Base-by-base conservation (phyloP, 2,329 filamentous ascomycete genomes). In the Cytospora mali region DNA sequence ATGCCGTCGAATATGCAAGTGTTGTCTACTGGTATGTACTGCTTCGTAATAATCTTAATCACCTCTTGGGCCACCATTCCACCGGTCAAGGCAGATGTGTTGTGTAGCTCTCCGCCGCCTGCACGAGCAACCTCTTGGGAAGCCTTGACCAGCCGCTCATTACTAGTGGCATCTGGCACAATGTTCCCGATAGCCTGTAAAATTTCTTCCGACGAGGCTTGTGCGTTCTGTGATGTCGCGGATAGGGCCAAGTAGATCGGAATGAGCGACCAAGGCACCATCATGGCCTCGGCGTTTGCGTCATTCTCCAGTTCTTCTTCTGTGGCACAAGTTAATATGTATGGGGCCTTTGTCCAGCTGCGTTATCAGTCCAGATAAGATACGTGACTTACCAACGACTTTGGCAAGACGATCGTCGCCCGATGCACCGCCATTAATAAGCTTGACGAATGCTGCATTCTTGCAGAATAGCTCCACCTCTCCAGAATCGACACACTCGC, bases 1-100 rank as follows among this genome's bases (percentile, higher is more conserved):
- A 90, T 87, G 25, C 88, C 88, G 77, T 90, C 88, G 69, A 88
- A 90, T 65, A 91, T 80, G 71, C 88, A 89, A 18, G 85, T 88
- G 73, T 90, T 89, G 69, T 90, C 87, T 66, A 89, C 84, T 27
- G 88, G 87, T 50, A 90, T 80, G 75, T 90, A 91, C 77, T 91
- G 88, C 71, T 86, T 87, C 14, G 88, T 90, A 69, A 90, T 84
- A 62, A 94, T 85, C 75, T 99, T 99, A 78, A 99, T 96, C 66
- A 94, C 86, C 78, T 99, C 95, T 76, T 99, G 96, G n/a, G 94
- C 92, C 54, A 96, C 90, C 80, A 99, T 90, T 3, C 95, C 96
- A 31, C 95, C 96, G 1, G 88, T 90, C 61, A 97, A 78, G 28
- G 93, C 89, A 33, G 93, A 90, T 61, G 96, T 91, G 73, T 97